Percentiles rank a stretch among this genome's conserved stretches.
phyloP scores from a whole-genome alignment of 108 stramenopile species.

The Pseudonitzschia multiseries region DNA sequence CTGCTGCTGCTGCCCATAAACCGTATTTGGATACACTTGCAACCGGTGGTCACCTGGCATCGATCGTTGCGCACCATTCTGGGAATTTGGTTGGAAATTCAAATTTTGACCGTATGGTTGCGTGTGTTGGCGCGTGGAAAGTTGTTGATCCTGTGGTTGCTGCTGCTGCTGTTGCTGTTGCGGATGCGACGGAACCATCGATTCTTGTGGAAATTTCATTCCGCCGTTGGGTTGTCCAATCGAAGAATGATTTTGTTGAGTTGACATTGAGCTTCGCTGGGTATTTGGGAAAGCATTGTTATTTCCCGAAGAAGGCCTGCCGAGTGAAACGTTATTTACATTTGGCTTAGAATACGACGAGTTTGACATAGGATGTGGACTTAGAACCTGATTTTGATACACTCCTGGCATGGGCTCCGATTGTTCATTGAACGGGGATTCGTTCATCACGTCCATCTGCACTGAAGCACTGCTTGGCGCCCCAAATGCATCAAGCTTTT shows the following conservation, averaged over 20 bases:
- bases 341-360: not conserved
- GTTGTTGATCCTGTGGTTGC: constrained; percentile 17
- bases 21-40: not conserved
- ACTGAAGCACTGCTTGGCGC: not conserved
- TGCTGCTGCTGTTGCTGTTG: constrained; percentile 20
- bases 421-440: not conserved
- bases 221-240: not conserved
- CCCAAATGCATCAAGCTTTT: not conserved
- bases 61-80: not conserved
- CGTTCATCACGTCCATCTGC: not conserved
- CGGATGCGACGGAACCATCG: not conserved
- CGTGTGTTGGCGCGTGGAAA: not conserved
- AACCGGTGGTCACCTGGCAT: not conserved
- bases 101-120: no score
- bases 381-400: not conserved
- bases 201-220: not conserved
- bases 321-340: not conserved
- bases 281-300: not conserved
- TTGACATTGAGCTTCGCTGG: not conserved
- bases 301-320: not conserved
- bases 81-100: not conserved
- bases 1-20: no score
- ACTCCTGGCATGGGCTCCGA: not conserved
- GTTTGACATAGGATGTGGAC: not conserved
- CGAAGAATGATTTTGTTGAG: not conserved